Evolutionary conservation across 2,329 filamentous ascomycete species (phyloP), one percentile per base, ranked within the genome.

Genomic region (Paraconiothyrium sp.): DNA sequence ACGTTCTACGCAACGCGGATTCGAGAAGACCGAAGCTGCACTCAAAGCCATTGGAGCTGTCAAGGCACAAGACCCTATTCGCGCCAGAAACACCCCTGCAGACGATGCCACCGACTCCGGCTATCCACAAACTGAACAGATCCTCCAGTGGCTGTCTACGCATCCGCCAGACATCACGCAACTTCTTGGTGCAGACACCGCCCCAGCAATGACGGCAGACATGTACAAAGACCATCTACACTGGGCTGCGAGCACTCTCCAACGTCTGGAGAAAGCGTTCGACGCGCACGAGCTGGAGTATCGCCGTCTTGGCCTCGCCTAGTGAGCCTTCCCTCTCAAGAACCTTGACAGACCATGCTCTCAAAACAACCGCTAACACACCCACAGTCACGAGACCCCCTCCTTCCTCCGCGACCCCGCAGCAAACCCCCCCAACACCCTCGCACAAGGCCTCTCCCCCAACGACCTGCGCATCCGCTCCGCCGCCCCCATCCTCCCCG

Each of bases 201-300:
- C 39, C 3, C 52, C 39, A 4, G 27, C 13, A 10, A 9, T 34
- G 37, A 32, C 11, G 1, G n/a, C 27, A 7, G 16, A 14, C 1
- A 5, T 46, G 20, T 55, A 46, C 52, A 41, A 55, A 16, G 39
- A 55, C 27, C 46, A 30, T 6, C 8, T 55, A 7, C 34, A 46
- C 8, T 55, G 52, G 52, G 27, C 16, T 24, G 24, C 5, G 7
- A 14, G 5, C 27, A 3, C 9, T 7, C 8, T 22, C 9, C 7
- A 46, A 41, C n/a, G 9, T 11, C 27, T 55, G 16, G 22, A 32
- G 11, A 11, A 34, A 5, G 27, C 35, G 24, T 27, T 55, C 8
- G 41, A 55, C 6, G 2, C 16, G n/a, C 30, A 20, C 16, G 52
- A 55, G 27, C 8, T 22, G 10, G 16, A 55, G 27, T 55, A 55